Conservation (phyloP, 345 rosid genomes). For the Trapa incisa region DNA sequence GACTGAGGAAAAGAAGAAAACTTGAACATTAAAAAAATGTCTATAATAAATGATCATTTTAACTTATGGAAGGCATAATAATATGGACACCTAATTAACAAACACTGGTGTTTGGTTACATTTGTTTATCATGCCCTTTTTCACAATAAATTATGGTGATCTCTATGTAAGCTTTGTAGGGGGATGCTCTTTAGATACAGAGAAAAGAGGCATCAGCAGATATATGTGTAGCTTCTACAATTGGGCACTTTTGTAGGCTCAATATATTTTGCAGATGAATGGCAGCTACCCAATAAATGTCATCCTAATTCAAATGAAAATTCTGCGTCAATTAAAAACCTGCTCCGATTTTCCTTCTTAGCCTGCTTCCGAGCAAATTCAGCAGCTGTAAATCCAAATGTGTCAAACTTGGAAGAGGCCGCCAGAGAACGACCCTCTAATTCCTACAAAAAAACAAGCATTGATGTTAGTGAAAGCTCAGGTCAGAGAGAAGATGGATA, state of each 20-base stretch:
- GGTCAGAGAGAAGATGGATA: neutral
- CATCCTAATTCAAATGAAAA: neutral
- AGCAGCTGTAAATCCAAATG: slow-evolving; percentile 95
- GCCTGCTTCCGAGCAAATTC: slow-evolving; percentile 79
- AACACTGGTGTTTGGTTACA: neutral
- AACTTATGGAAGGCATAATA: neutral
- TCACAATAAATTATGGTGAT: neutral
- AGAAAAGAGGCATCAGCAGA: neutral
- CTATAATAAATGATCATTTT: neutral
- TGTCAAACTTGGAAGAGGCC: slow-evolving; percentile 79
- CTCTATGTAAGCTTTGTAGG: neutral
- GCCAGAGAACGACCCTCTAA: slow-evolving; percentile 58
- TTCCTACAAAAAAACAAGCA: slow-evolving; percentile 40
- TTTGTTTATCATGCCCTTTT: neutral
- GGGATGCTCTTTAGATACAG: neutral
- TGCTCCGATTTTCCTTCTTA: slow-evolving; percentile 69
- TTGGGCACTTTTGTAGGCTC: neutral
- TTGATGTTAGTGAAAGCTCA: neutral
- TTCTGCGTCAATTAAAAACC: slow-evolving; percentile 31
- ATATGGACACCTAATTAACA: neutral
- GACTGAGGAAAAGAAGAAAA: no score
- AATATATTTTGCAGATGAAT: neutral
- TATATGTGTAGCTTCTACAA: neutral
- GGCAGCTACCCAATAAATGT: neutral
- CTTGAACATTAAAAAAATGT: neutral